Evolutionary conservation across 75 land plant species (phyloP), one percentile per base, ranked within the genome.

Genomic region (Larix kaempferi): DNA sequence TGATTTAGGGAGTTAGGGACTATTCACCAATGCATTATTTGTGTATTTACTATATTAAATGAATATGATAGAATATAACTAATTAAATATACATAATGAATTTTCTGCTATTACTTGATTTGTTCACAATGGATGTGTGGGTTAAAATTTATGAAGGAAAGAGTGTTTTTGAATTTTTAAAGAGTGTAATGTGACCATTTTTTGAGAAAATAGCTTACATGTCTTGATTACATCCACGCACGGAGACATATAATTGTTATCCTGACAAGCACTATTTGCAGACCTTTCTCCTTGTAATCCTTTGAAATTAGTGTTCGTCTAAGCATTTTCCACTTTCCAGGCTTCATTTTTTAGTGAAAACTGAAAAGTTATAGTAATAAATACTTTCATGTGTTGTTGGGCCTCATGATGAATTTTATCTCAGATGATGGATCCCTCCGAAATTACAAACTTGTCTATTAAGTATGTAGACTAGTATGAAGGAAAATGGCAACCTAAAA

Each of bases 391-490:
- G n/a, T 75, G n/a, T n/a, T n/a, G n/a, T n/a, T n/a, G 15, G 15
- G 2, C 37, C 21, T 73, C 56, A 64, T 4, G 37, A 23, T 1
- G 19, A 64, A 77, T 15, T 63, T 14, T 86, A 98, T 98, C 71
- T 4, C 41, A 39, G 3, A 39, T 39, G 5, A 78, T 95, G 82
- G 99, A 98, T 82, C 91, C 95, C 41, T 75, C 56, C 57, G 92
- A 93, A 33, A 84, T 98, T 39, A 80, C 98, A 67, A 95, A 91
- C 56, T 92, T 98, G 99, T 96, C 99, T 27, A 95, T 98, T 0
- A 98, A 95, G 23, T 89, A 98, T 84, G 99, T 98, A 56, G 99
- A 98, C 75, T 98, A 98, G 99, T 91, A 91, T 49, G 93, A 98
- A 76, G 80, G 89, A 63, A 93, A 94, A 84, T 94, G 98, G 98